phyloP scores from a whole-genome alignment of 768 basidiomycete genomes.

The Kockovaella imperatae region DNA sequence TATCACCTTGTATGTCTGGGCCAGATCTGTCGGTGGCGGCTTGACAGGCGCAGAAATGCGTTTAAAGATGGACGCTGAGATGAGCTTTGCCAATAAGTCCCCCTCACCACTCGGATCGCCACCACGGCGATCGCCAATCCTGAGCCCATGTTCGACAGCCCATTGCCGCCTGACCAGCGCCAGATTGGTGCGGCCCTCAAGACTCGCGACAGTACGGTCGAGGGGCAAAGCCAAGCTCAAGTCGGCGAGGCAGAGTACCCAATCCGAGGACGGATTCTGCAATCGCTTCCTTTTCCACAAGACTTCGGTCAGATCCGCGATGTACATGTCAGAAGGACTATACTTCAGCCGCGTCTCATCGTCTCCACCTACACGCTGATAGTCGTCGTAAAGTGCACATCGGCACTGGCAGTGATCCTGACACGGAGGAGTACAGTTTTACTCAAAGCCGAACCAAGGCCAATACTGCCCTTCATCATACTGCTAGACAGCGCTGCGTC shows the following conservation, averaged over 20 bases:
- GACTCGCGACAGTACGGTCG: slow-evolving; percentile 90
- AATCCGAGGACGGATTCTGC: slow-evolving; percentile 44
- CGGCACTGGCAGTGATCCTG: slow-evolving; percentile 68
- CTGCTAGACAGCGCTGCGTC: slow-evolving; percentile 46
- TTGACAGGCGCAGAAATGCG: slow-evolving; percentile 68
- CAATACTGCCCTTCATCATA: slow-evolving; percentile 45
- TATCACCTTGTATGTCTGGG: slow-evolving; percentile 72
- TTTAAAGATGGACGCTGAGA: slow-evolving; percentile 83
- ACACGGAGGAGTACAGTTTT: slow-evolving; percentile 66
- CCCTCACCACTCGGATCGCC: slow-evolving; percentile 81
- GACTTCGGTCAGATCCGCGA: slow-evolving; percentile 87
- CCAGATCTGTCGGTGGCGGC: slow-evolving; percentile 58
- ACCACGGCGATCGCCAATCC: slow-evolving; percentile 55
- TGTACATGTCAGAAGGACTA: slow-evolving; percentile 76
- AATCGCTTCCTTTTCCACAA: slow-evolving; percentile 42
- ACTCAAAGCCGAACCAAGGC: slow-evolving; percentile 47
- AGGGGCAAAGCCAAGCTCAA: slow-evolving; percentile 63
- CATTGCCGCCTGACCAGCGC: slow-evolving; percentile 70
- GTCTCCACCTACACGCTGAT: slow-evolving; percentile 70
- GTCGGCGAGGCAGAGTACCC: slow-evolving; percentile 48
- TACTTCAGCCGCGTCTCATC: slow-evolving; percentile 47
- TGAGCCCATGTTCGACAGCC: slow-evolving; percentile 63
- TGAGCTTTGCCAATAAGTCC: neutral
- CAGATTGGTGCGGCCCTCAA: slow-evolving; percentile 78
- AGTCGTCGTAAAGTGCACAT: slow-evolving; percentile 77